Conservation (phyloP, 148 eudicot species). For the Oxyria digyna region DNA sequence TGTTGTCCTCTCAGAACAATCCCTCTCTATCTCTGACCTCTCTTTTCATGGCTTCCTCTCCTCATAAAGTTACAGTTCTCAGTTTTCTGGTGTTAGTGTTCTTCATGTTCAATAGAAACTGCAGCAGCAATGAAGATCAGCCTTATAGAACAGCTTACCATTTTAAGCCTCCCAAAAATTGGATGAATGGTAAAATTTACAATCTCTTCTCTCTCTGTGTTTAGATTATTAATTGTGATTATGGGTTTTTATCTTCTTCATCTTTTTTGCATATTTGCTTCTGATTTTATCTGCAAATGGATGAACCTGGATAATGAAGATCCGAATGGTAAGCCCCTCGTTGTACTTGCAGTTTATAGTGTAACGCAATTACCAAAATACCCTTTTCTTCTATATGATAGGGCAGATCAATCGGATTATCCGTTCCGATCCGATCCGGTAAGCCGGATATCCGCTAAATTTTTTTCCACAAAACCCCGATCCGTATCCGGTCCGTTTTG, state of each 20-base stretch:
- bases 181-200: conserved; percentile 23
- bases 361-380: background rate
- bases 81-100: background rate
- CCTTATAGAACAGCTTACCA: conserved; percentile 23
- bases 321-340: background rate
- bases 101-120: background rate
- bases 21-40: background rate
- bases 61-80: background rate
- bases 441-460: no score
- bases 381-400: no score
- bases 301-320: conserved; percentile 2
- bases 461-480: no score
- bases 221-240: background rate
- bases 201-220: background rate
- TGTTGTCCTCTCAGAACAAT: background rate
- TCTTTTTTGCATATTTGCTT: background rate
- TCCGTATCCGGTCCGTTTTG: no score
- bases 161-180: conserved; percentile 27
- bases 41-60: conserved; percentile 2
- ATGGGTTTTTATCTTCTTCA: background rate
- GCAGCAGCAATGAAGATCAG: conserved; percentile 5
- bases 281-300: background rate
- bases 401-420: no score
- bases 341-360: background rate
- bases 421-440: no score